Evolutionary conservation across 768 basidiomycete species (phyloP), one percentile per base, ranked within the genome.

Genomic region (Termitomyces heimii): DNA sequence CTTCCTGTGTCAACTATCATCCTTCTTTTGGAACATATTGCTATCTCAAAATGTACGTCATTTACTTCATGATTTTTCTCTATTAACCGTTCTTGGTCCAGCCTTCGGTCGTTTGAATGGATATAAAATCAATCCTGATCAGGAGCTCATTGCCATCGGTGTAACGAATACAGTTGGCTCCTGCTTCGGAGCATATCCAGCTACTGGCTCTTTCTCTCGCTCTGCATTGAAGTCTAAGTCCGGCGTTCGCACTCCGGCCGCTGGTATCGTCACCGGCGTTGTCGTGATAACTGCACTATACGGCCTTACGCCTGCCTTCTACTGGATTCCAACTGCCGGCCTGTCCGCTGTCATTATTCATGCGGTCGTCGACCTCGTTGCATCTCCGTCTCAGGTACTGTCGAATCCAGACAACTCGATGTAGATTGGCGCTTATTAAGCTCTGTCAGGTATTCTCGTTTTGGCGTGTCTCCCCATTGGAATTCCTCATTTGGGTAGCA

Each of bases 171-270:
- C 91, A 1, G 67, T 97, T 60, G 96, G 96, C 3, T 88, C 92
- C 16, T 76, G 90, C 63, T 98, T 99, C 70, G 82, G 78, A 46
- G 96, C 94, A 0, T 98, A 97, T 70, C 95, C 97, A 9, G 92
- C 96, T 0, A 99, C 97, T 13, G 97, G 97, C 2, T 98, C 95
- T 1, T 99, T 99, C 82, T 97, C 95, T 39, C 90, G 97, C n/a
- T 91, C 94, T 3, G 97, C 97, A 2, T 77, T 99, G 67, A 94
- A 97, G 73, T 85, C 91, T 31, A 98, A 96, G 71, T 95, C 92
- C 0, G 97, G 97, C 48, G 96, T 98, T n/a, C 84, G 96, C 53
- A 98, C 97, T 2, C 97, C 97, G 8, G 79, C 87, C 10, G 94
- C 91, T 12, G 97, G 97, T 56, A 79, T 94, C 57, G 68, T 89